These are phyloP conservation scores for Pholiota microspora DNA, from an alignment of 768 basidiomycete genomes.

Conservation along the genomic window DNA sequence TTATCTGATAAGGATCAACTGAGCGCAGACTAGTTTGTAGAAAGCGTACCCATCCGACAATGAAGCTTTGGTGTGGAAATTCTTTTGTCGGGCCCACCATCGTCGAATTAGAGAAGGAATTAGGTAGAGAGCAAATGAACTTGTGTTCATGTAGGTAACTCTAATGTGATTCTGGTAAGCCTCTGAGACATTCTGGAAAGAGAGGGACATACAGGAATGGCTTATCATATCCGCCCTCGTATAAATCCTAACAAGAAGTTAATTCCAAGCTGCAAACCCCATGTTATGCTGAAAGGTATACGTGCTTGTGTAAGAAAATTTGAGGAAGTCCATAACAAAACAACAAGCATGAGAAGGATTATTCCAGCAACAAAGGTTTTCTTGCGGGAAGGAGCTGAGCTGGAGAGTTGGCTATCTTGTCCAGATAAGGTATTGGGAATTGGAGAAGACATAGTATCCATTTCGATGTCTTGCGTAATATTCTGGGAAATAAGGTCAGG, in stretches of 20 bases:
- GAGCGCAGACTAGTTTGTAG: no score
- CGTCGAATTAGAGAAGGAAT: constrained; percentile 27
- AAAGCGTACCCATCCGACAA: constrained; percentile 8
- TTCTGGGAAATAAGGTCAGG: not conserved
- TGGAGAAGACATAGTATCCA: constrained; percentile 6
- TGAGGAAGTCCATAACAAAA: constrained; percentile 84
- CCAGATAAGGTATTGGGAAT: not conserved
- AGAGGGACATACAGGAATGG: constrained; percentile 65
- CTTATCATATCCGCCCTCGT: constrained; percentile 73
- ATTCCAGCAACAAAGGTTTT: constrained; percentile 57
- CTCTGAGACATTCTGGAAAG: not conserved
- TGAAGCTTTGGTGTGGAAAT: not conserved
- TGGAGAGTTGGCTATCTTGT: not conserved
- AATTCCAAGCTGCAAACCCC: not conserved
- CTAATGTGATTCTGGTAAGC: constrained; percentile 12
- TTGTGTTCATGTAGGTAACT: constrained; percentile 81
- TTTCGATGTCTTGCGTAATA: constrained; percentile 7
- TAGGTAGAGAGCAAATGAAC: constrained; percentile 62
- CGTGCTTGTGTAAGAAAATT: constrained; percentile 85
- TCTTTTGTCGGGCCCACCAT: constrained; percentile 15
- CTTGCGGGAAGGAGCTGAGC: constrained; percentile 16
- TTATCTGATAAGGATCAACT: not conserved
- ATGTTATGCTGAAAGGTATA: not conserved
- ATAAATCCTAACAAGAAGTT: constrained; percentile 37
- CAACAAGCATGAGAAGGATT: constrained; percentile 67